phyloP scores from a whole-genome alignment of 352 stramenopile genomes.

The Pythium aquatile region DNA sequence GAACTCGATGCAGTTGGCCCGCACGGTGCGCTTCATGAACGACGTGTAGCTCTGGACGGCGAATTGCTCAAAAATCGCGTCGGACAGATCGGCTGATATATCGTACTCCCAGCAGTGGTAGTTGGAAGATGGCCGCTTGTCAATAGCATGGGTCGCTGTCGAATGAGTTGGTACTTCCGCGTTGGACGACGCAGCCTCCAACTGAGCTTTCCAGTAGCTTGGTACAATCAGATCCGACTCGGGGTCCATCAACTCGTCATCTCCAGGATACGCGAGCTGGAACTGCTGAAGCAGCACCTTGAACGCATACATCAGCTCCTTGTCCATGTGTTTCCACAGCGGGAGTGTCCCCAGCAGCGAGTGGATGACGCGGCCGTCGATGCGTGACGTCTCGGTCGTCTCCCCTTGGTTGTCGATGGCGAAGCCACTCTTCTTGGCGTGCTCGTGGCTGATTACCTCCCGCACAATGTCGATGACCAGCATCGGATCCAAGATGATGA shows the following conservation, averaged over 20 bases:
- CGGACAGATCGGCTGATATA: slow-evolving; percentile 21
- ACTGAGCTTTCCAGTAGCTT: slow-evolving; percentile 5
- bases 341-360: background rate
- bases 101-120: slow-evolving; percentile 32
- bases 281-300: slow-evolving; percentile 29
- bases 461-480: slow-evolving; percentile 27
- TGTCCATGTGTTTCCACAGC: slow-evolving; percentile 24
- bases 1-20: slow-evolving; percentile 17
- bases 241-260: slow-evolving; percentile 16
- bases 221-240: slow-evolving; percentile 22
- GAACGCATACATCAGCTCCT: slow-evolving; percentile 25
- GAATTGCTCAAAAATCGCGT: slow-evolving; percentile 35
- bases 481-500: slow-evolving; percentile 19
- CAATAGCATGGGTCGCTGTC: background rate
- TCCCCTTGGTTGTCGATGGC: background rate
- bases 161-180: background rate
- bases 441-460: background rate
- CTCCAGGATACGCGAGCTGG: slow-evolving; percentile 23
- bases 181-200: background rate
- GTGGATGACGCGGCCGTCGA: background rate
- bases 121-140: background rate
- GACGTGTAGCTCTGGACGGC: slow-evolving; percentile 29
- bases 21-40: slow-evolving; percentile 11
- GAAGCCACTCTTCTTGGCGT: background rate
- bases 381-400: slow-evolving; percentile 3